A percentile compares a stretch with the other conserved stretches of the same genome.
Conservation (phyloP, 2,329 filamentous ascomycete genomes). For the Xylariaceae sp. region DNA sequence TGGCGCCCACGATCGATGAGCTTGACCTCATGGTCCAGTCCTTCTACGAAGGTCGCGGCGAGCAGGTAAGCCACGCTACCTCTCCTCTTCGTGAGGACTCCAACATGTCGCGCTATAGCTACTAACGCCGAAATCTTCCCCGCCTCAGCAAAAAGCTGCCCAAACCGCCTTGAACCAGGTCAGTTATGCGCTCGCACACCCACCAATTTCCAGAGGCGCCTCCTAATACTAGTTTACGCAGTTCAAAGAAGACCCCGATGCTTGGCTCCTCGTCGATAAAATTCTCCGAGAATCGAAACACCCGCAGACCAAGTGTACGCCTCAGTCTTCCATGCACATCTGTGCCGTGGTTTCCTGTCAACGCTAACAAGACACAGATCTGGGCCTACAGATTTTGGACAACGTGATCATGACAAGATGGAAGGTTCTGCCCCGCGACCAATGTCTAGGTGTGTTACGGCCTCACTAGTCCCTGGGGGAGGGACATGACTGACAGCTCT, state of each 20-base stretch:
- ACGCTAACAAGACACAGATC: constrained; percentile 61
- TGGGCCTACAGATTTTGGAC: constrained; percentile 95
- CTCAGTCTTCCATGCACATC: constrained; percentile 17
- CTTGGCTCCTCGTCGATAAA: constrained; percentile 96
- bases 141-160: constrained; percentile 87
- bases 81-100: neutral
- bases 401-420: constrained; percentile 98
- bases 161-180: constrained; percentile 93
- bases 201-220: constrained; percentile 18
- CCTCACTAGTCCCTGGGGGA: neutral
- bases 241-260: constrained; percentile 99
- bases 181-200: constrained; percentile 45
- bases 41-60: constrained; percentile 97
- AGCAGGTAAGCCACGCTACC: constrained; percentile 68
- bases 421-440: constrained; percentile 95
- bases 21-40: constrained; percentile 94
- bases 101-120: constrained; percentile 14
- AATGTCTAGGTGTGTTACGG: constrained; percentile 77
- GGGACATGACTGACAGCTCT: constrained; percentile 25
- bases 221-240: constrained; percentile 49
- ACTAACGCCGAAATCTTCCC: constrained; percentile 39
- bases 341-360: constrained; percentile 4
- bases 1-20: constrained; percentile 83
- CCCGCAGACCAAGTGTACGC: constrained; percentile 93
- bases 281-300: constrained; percentile 93